phyloP scores from a whole-genome alignment of 2,329 filamentous ascomycete genomes.

The Xylariales sp. region DNA sequence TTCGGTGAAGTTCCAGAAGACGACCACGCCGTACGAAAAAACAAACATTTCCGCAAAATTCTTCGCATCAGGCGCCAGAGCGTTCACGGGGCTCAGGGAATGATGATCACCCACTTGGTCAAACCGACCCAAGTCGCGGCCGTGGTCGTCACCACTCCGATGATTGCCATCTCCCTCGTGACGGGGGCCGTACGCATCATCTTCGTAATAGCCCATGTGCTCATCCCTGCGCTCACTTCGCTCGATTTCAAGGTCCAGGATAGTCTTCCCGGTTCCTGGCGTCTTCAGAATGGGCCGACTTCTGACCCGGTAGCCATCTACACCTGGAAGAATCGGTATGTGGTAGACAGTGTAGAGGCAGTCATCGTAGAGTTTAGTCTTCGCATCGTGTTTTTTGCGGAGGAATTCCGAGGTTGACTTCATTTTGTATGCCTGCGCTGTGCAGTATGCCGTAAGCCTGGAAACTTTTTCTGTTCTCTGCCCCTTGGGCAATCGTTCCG shows the following conservation, averaged over 20 bases:
- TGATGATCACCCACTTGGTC: slow-evolving; percentile 27
- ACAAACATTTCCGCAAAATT: slow-evolving; percentile 94
- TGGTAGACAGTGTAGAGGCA: slow-evolving; percentile 96
- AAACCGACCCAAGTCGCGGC: slow-evolving; percentile 19
- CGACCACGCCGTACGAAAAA: slow-evolving; percentile 93
- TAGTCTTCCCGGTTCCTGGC: slow-evolving; percentile 81
- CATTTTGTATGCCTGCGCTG: slow-evolving; percentile 88
- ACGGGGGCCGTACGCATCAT: slow-evolving; percentile 55
- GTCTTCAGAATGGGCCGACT: slow-evolving; percentile 91
- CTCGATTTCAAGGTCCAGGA: slow-evolving; percentile 94
- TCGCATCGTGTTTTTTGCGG: slow-evolving; percentile 79
- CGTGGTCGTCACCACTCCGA: slow-evolving; percentile 11
- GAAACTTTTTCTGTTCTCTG: slow-evolving; percentile 83
- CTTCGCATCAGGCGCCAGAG: slow-evolving; percentile 66
- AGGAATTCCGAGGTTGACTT: slow-evolving; percentile 85
- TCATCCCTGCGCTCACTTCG: slow-evolving; percentile 85
- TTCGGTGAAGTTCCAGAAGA: slow-evolving; percentile 99
- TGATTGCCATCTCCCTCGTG: slow-evolving; percentile 14
- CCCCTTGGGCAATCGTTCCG: slow-evolving; percentile 85
- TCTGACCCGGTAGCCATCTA: slow-evolving; percentile 79
- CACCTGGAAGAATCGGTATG: slow-evolving; percentile 78
- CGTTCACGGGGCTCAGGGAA: slow-evolving; percentile 49
- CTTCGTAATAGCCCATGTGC: slow-evolving; percentile 85
- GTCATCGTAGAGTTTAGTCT: slow-evolving; percentile 96
- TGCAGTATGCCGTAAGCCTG: slow-evolving; percentile 92